Evolutionary conservation across 495 filamentous ascomycete genomes (phyloP).

Genomic region (Penicillium riverlandense): DNA sequence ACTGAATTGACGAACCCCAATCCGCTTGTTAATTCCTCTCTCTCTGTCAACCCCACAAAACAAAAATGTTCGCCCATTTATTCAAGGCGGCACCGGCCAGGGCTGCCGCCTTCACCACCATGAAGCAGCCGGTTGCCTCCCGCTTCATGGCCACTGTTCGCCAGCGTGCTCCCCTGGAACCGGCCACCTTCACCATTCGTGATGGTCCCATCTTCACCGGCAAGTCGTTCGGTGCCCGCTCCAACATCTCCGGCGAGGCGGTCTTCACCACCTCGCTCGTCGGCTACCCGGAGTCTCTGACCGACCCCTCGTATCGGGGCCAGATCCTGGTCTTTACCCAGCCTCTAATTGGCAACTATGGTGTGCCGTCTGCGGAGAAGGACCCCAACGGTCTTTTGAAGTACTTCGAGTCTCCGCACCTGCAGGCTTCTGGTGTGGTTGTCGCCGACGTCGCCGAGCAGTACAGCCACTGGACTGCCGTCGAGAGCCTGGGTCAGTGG

Average conservation of each 20-base stretch:
- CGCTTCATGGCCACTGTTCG: conserved; percentile 66
- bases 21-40: conserved; percentile 2
- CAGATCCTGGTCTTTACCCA: conserved; percentile 98
- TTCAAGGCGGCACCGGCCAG: conserved; percentile 48
- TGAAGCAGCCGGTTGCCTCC: conserved; percentile 43
- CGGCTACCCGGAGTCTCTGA: conserved; percentile 96
- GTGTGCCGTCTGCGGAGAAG: conserved; percentile 71
- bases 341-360: conserved; percentile 98
- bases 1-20: conserved; percentile 45
- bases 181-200: conserved; percentile 92
- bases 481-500: conserved; percentile 88
- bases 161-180: conserved; percentile 60
- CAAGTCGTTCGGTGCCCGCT: conserved; percentile 85
- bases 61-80: conserved; percentile 64
- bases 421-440: conserved; percentile 92
- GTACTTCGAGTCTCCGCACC: conserved; percentile 94
- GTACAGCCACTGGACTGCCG: conserved; percentile 98
- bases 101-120: conserved; percentile 45
- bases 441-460: conserved; percentile 88
- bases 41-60: conserved; percentile 12
- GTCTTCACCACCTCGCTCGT: conserved; percentile 93
- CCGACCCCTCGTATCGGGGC: conserved; percentile 96
- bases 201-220: conserved; percentile 91
- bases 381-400: conserved; percentile 74
- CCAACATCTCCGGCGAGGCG: conserved; percentile 88